phyloP scores from a whole-genome alignment of 352 stramenopile species.

The Globisporangium nagaii region DNA sequence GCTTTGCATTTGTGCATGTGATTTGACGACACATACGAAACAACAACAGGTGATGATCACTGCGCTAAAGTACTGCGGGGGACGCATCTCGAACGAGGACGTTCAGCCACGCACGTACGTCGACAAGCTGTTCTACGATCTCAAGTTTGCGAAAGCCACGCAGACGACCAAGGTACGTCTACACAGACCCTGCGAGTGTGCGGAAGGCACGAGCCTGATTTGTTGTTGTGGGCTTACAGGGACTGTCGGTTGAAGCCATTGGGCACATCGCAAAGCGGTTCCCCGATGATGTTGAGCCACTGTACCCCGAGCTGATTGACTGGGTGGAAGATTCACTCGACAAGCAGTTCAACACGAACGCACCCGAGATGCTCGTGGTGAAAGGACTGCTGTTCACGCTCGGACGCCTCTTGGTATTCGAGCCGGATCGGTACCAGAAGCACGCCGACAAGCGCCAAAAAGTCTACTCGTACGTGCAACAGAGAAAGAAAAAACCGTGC shows the following conservation, averaged over 20 bases:
- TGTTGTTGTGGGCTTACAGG: constrained; percentile 15
- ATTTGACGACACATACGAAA: too few species aligned
- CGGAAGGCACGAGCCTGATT: background rate
- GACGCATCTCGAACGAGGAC: constrained; percentile 31
- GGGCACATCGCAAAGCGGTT: constrained; percentile 55
- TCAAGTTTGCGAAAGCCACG: constrained; percentile 66
- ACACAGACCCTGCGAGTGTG: background rate
- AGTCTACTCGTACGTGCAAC: constrained; percentile 48
- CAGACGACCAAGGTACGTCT: constrained; percentile 53
- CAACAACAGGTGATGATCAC: constrained; percentile 47
- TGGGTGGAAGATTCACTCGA: constrained; percentile 73
- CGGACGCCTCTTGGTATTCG: constrained; percentile 43
- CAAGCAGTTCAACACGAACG: constrained; percentile 63
- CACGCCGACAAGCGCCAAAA: constrained; percentile 36
- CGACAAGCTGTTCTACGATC: constrained; percentile 71
- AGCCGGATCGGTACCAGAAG: constrained; percentile 38
- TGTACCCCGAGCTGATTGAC: constrained; percentile 27
- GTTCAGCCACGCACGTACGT: constrained; percentile 46
- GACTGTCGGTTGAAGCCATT: constrained; percentile 60
- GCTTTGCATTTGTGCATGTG: too few species aligned
- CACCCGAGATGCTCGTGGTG: constrained; percentile 71
- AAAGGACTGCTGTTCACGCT: constrained; percentile 64
- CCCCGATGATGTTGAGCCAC: constrained; percentile 21
- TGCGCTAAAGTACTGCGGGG: constrained; percentile 38
- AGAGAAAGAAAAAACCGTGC: background rate